Percentiles rank a stretch among this genome's conserved stretches.
phyloP scores from a whole-genome alignment of 371 early-diverging fungal species.

The Actinomucor elegans region DNA sequence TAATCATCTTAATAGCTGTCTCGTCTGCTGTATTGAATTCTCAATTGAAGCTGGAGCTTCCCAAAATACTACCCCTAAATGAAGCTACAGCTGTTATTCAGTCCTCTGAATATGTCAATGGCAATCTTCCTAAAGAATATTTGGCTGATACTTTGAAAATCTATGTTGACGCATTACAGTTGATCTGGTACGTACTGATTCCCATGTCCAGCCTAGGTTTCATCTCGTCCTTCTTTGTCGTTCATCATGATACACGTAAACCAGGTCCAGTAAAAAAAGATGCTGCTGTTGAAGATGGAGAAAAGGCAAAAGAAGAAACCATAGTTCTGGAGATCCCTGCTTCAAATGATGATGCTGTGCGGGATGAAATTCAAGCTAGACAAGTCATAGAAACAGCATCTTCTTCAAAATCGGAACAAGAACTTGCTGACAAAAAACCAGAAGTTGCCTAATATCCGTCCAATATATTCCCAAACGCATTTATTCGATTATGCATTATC shows the following conservation, averaged over 20 bases:
- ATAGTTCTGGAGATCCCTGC: too few relatives aligned
- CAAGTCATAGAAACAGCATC: too few relatives aligned
- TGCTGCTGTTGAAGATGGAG: too few relatives aligned
- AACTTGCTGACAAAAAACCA: too few relatives aligned
- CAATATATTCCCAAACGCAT: too few relatives aligned
- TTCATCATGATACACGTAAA: constrained; percentile 15
- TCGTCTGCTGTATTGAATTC: constrained; percentile 42
- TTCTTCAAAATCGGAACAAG: too few relatives aligned
- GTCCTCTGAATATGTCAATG: constrained; percentile 36
- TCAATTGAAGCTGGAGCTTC: constrained; percentile 25
- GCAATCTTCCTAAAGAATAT: constrained; percentile 37
- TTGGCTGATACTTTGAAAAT: constrained; percentile 15
- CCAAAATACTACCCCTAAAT: constrained; percentile 26
- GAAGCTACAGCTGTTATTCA: constrained; percentile 19
- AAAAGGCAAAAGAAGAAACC: too few relatives aligned
- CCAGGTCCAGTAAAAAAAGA: too few relatives aligned
- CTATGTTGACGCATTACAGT: constrained; percentile 29
- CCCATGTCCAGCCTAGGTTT: constrained; percentile 34
- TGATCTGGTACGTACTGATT: constrained; percentile 42
- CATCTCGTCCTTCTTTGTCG: constrained; percentile 19
- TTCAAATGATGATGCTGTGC: too few relatives aligned
- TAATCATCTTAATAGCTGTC: constrained; percentile 23
- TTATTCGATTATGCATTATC: too few relatives aligned
- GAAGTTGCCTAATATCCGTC: too few relatives aligned
- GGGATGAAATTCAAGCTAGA: too few relatives aligned